Conservation (phyloP, 2,329 filamentous ascomycete genomes). For the Zymoseptoria passerinii region DNA sequence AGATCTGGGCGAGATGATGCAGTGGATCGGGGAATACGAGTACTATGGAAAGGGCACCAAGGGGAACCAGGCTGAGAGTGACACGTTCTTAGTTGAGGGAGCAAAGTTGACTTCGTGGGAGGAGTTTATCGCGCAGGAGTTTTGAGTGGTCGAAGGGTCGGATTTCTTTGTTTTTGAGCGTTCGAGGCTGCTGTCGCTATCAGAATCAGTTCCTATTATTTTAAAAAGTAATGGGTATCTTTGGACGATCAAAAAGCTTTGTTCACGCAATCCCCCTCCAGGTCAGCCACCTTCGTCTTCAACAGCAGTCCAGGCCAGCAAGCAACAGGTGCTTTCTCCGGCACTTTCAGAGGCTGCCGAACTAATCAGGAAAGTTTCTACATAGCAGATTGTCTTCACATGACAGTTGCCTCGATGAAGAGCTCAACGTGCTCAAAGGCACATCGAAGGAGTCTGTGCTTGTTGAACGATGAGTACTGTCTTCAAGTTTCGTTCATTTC, state of each 20-base stretch:
- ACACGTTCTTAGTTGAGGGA: slow-evolving; percentile 21
- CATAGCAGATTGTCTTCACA: too few species aligned
- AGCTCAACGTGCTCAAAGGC: too few species aligned
- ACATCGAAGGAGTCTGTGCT: too few species aligned
- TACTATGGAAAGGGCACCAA: slow-evolving; percentile 24
- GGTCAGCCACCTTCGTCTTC: slow-evolving; percentile 13
- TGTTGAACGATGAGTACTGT: too few species aligned
- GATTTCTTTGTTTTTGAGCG: background rate
- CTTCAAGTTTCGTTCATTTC: too few species aligned
- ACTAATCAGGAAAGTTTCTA: too few species aligned
- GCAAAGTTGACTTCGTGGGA: slow-evolving; percentile 13
- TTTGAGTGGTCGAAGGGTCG: background rate
- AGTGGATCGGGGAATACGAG: slow-evolving; percentile 20
- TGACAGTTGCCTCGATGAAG: too few species aligned
- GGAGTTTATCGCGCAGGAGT: slow-evolving; percentile 4
- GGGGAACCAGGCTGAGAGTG: slow-evolving; percentile 21
- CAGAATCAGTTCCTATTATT: background rate
- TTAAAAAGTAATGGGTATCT: background rate
- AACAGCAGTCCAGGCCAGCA: slow-evolving; percentile 21
- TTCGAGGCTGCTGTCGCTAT: background rate
- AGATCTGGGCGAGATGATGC: slow-evolving; percentile 25
- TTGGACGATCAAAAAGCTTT: slow-evolving; percentile 17
- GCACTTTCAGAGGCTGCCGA: slow-evolving; percentile 30
- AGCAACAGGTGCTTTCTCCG: slow-evolving; percentile 33
- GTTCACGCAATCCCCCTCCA: slow-evolving; percentile 21